phyloP scores from a whole-genome alignment of 2,329 filamentous ascomycete species.

The Pseudogymnoascus sp. region DNA sequence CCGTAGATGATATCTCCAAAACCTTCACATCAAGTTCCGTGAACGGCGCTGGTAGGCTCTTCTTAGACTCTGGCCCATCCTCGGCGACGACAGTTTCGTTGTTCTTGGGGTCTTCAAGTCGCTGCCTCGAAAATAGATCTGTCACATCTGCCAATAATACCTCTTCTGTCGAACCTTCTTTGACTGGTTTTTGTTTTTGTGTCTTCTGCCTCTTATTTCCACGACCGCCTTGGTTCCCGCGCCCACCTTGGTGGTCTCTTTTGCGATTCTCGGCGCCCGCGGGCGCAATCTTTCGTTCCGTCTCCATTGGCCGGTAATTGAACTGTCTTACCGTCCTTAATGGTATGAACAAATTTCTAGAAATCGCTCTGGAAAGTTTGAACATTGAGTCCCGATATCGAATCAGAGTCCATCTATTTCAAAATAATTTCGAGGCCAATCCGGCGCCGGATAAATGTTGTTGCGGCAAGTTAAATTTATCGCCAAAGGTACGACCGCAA shows the following conservation, averaged over 20 bases:
- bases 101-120: constrained; percentile 28
- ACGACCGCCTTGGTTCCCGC: constrained; percentile 23
- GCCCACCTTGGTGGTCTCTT: constrained; percentile 1
- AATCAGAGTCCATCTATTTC: constrained; percentile 1
- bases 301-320: constrained; percentile 5
- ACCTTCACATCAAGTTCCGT: constrained; percentile 79
- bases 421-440: constrained; percentile 11
- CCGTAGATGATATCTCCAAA: constrained; percentile 76
- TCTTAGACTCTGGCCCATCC: constrained; percentile 15
- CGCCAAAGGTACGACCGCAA: not conserved
- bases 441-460: not conserved
- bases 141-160: constrained; percentile 58
- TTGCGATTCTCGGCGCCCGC: constrained; percentile 5
- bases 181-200: constrained; percentile 46
- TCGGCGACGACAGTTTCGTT: constrained; percentile 23
- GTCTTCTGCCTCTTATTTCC: constrained; percentile 43
- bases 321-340: not conserved
- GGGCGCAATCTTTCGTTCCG: not conserved
- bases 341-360: not conserved
- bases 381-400: not conserved
- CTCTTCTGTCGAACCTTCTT: constrained; percentile 57
- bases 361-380: not conserved
- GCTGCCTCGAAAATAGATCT: constrained; percentile 37
- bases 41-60: constrained; percentile 54
- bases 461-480: constrained; percentile 5